Base-by-base conservation (phyloP, 495 filamentous ascomycete genomes). In the Viridothelium virens region DNA sequence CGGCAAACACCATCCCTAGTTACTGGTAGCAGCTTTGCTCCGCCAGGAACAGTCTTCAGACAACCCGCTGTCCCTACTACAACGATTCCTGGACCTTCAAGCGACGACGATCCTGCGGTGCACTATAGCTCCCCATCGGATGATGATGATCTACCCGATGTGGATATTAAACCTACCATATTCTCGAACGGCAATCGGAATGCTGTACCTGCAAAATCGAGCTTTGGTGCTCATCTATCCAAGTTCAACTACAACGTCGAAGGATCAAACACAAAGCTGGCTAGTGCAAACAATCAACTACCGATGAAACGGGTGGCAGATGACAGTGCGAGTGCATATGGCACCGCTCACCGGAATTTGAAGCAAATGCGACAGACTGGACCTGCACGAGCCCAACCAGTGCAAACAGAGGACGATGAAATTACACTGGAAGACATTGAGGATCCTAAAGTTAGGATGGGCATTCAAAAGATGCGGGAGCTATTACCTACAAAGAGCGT, bases 21-120 rank as follows among this genome's bases (percentile, higher is more conserved):
- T 39, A 41, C 64, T 38, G 12, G 64, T 33, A 50, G 64, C 10
- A 59, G 65, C 39, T 56, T 59, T 81, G 90, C 90, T 7, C 92
- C 92, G 18, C 84, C 86, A 50, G 92, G 92, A 12, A 95, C 91
- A 4, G 75, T 78, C 16, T 92, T 88, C 70, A 83, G 82, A 56
- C 90, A 88, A 62, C 67, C 71, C 14, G 76, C 70, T 6, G 70
- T 77, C 10, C 69, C 69, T 6, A 64, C 66, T 31, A 48, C 53
- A 64, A 12, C 68, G 59, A 33, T 67, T 63, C 59, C 66, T 62
- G 44, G 67, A 34, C 25, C 65, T 9, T 61, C 66, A 25, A 61
- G 62, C 11, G 68, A 70, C 38, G 74, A 72, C 56, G 70, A 73
- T 46, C 68, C 71, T 18, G 66, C 70, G 2, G 73, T 76, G 5